phyloP scores from a whole-genome alignment of 1,284 basidiomycete species.

The Leucoagaricus sp. region DNA sequence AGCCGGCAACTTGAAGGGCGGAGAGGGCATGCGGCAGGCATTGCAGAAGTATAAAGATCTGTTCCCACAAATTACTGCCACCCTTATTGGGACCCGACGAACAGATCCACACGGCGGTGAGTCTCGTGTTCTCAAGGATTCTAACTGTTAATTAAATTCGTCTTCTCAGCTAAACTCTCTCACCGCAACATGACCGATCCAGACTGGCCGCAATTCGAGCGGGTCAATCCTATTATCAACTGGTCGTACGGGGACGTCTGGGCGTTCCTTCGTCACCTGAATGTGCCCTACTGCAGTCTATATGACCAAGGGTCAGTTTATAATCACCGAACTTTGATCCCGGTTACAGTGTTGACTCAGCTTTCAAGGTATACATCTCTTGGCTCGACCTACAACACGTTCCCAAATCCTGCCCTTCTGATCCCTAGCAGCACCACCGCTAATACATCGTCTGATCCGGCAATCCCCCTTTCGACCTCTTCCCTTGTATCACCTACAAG shows the following conservation, averaged over 20 bases:
- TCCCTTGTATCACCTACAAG: constrained; percentile 10
- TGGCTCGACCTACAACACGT: constrained; percentile 94
- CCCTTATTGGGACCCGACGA: constrained; percentile 87
- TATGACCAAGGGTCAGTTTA: constrained; percentile 86
- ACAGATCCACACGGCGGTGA: constrained; percentile 92
- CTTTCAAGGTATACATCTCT: constrained; percentile 88
- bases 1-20: constrained; percentile 56
- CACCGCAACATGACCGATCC: constrained; percentile 81
- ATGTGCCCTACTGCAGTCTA: constrained; percentile 84
- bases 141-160: not conserved
- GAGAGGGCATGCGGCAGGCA: constrained; percentile 83
- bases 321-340: not conserved
- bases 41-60: constrained; percentile 73
- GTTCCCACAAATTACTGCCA: constrained; percentile 71
- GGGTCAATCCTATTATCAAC: constrained; percentile 95
- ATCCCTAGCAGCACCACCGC: constrained; percentile 4
- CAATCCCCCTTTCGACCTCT: constrained; percentile 23
- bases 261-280: constrained; percentile 77
- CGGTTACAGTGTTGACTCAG: not conserved
- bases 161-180: constrained; percentile 57
- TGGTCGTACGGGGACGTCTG: constrained; percentile 93
- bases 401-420: constrained; percentile 83
- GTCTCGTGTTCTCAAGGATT: constrained; percentile 25
- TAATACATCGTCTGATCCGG: constrained; percentile 20
- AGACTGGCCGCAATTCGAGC: constrained; percentile 88